Evolutionary conservation across 2,329 filamentous ascomycete species (phyloP).

Genomic region (Penicillium verrucosum): DNA sequence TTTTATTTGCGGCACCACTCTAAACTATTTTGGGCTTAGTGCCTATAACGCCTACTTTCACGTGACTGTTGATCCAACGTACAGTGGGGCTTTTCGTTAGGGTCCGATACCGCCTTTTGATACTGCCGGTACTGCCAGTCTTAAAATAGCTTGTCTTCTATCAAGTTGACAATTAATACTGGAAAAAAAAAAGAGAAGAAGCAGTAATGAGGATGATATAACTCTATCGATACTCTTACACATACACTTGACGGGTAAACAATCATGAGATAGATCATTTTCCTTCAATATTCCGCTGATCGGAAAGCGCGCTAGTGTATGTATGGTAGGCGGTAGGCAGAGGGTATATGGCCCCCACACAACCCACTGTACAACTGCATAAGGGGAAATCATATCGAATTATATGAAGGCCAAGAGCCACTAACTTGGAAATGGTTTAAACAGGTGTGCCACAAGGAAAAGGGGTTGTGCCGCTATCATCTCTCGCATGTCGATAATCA

Average conservation of each 20-base stretch:
- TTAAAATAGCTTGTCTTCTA: not conserved
- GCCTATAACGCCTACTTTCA: not conserved
- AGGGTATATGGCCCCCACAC: not conserved
- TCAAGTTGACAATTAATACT: not conserved
- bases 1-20: not conserved
- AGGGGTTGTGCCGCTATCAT: not conserved
- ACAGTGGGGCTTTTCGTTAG: not conserved
- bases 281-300: not conserved
- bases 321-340: not conserved
- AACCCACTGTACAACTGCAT: not conserved
- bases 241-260: fast-evolving
- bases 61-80: not conserved
- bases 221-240: too few relatives aligned
- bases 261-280: not conserved
- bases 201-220: too few relatives aligned
- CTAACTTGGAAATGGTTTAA: not conserved
- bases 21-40: not conserved
- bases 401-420: not conserved
- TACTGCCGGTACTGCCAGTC: not conserved
- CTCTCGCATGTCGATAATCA: not conserved
- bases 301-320: not conserved
- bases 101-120: not conserved
- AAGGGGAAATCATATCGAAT: constrained; percentile 1
- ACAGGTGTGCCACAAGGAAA: not conserved
- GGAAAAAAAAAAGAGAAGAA: not conserved